Evolutionary conservation across 2,329 filamentous ascomycete species (phyloP), one percentile per base, ranked within the genome.

Genomic region (Podosphaera xanthii): DNA sequence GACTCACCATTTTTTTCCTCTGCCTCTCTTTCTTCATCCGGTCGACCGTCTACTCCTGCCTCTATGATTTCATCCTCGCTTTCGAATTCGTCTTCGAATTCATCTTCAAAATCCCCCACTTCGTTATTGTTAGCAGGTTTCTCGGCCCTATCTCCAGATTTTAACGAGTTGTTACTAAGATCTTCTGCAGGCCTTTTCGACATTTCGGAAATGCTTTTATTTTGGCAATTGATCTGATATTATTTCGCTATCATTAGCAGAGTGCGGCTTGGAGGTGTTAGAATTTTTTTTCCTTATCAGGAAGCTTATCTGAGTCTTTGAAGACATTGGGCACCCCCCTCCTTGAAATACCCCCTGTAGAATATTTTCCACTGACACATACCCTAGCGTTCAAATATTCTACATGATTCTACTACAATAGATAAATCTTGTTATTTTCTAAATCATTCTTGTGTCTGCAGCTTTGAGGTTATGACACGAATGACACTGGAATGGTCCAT

Each of bases 61-160:
- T 97, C 91, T 61, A 96, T 74, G 58, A 97, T 87, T 71, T 97
- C 90, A 70, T 96, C 90, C 67, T 86, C 83, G 66, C 82, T 94
- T 76, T 96, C 90, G 65, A 86, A 91, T 69, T 91, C 87, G 67
- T 91, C 87, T 71, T 91, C 87, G 65, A 91, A 96, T 69, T 97
- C 91, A 73, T 96, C 92, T 69, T 95, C 92, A 63, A 94, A 97
- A 65, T 97, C 86, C 69, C 81, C 81, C 75, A 84, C 82, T 34
- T 81, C 81, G 63, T 74, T 71, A 65, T 80, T 77, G 66, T 86
- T 81, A 58, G 86, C 77, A 61, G 84, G 85, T 62, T 78, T 75
- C 62, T 82, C 79, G 4, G 79, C 80, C 44, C 80, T 77, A 31
- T 76, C 75, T 58, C 81, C 79, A 60, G 76, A 75, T 71, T 84